Base-by-base conservation (phyloP, 2,329 filamentous ascomycete genomes). In the Xylariaceae sp. region DNA sequence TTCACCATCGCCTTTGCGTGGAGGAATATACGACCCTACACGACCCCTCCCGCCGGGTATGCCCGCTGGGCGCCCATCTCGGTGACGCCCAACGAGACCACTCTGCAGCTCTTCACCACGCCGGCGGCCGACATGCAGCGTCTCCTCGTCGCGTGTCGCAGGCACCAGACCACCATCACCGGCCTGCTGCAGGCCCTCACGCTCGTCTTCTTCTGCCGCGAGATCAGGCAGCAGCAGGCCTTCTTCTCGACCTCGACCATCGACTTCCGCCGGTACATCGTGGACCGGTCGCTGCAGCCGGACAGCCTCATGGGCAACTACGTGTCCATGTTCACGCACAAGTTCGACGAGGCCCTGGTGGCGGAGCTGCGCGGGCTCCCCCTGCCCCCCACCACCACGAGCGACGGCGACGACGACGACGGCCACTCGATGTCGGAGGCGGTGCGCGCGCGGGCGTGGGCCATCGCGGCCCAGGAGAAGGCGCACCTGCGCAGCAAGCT, bases 401-500 rank as follows among this genome's bases (percentile, higher is more conserved):
- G 12, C 12, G 21, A 12, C 21, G 21, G 21, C 21, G 21, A 23
- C 21, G 21, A 23, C 21, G 21, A 23, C 7, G 12, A 23, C 21
- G 12, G 21, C 8, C 8, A 12, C 21, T 23, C 21, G 21, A 12
- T 7, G 8, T 23, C 21, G 8, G 8, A 8, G 8, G 39, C 36
- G n/a, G 17, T 44, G 9, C 5, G 16, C 31, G 12, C 33, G 17
- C 25, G 27, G 10, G 11, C 45, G 11, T 46, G 43, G 44, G 12
- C 35, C 10, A 31, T 37, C 2, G 44, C 55, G 22, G 44, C 52
- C 23, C 32, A 39, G 16, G 47, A 43, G 26, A 47, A 55, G 36
- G 39, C 15, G 33, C 51, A 58, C 31, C 55, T 59, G 30, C 32
- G 37, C 18, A 19, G 13, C 18, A 57, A 49, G 33, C 42, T 55